Evolutionary conservation across 768 basidiomycete species (phyloP).

Genomic region (Boletus barrowsii): DNA sequence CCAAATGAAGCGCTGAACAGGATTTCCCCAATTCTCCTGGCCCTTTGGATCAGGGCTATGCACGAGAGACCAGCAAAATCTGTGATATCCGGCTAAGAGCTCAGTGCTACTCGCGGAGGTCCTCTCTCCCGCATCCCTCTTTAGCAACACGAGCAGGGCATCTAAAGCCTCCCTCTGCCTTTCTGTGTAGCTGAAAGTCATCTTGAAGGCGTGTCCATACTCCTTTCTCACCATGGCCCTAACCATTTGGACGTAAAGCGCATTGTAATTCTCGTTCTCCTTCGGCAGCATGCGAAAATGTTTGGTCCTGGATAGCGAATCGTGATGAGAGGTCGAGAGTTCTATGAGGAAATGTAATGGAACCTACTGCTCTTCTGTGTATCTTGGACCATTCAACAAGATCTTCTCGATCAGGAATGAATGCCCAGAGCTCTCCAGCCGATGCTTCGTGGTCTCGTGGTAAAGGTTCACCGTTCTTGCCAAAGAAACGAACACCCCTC

Average conservation of each 20-base stretch:
- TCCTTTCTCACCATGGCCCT: background rate
- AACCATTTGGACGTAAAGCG: background rate
- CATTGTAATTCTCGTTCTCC: background rate
- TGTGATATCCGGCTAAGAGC: background rate
- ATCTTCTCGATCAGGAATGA: constrained; percentile 1
- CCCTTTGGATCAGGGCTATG: background rate
- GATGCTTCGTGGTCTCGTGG: background rate
- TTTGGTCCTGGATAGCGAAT: background rate
- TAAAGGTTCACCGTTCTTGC: background rate
- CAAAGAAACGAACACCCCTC: background rate
- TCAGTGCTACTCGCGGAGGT: background rate
- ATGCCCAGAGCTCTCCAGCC: background rate
- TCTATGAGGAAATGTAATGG: background rate
- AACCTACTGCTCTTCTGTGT: background rate
- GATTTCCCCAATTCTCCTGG: background rate
- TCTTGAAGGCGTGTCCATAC: background rate
- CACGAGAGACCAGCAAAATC: constrained; percentile 1
- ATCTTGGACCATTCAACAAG: background rate
- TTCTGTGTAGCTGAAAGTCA: background rate
- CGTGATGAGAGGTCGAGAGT: background rate
- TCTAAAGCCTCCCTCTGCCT: background rate
- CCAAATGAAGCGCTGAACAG: background rate
- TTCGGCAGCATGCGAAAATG: background rate
- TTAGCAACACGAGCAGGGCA: background rate
- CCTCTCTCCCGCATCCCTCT: background rate